These are phyloP conservation scores for Ogataea sp. DNA, from an alignment of 805 yeast species.

Conservation along the genomic window DNA sequence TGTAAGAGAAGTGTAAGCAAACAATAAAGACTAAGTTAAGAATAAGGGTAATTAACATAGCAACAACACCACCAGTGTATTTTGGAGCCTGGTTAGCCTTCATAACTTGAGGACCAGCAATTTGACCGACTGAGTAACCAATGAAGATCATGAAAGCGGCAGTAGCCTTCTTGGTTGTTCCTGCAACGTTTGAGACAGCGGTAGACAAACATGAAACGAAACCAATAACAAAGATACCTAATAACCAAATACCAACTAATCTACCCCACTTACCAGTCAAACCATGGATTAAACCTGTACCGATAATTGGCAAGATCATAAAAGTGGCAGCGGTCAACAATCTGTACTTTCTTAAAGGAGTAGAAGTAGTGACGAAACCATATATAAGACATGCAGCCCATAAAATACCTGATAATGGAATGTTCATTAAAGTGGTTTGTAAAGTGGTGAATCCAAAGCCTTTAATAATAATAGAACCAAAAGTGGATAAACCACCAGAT, in stretches of 20 bases:
- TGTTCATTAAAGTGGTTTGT: conserved; percentile 24
- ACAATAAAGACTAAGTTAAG: conserved; percentile 12
- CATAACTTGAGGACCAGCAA: conserved; percentile 61
- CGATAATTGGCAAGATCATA: conserved; percentile 9
- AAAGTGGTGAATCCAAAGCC: conserved; percentile 24
- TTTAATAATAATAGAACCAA: conserved; percentile 36
- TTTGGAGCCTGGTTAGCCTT: conserved; percentile 41
- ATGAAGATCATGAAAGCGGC: conserved; percentile 47
- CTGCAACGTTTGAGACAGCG: conserved; percentile 44
- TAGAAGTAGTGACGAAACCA: conserved; percentile 7
- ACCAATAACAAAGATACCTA: conserved; percentile 12
- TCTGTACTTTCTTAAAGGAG: conserved; percentile 8
- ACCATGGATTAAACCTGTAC: conserved; percentile 11
- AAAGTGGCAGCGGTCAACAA: conserved; percentile 9
- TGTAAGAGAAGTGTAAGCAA: conserved; percentile 9
- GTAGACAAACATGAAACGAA: conserved; percentile 12
- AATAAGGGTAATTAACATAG: conserved; percentile 33
- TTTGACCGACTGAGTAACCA: conserved; percentile 49
- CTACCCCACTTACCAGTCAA: conserved; percentile 12
- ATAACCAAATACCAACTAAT: conserved; percentile 9
- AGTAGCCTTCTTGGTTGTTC: conserved; percentile 47
- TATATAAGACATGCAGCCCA: conserved; percentile 7
- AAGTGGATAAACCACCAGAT: conserved; percentile 49
- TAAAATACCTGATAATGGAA: conserved; percentile 25
- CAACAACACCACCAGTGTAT: conserved; percentile 50